Evolutionary conservation across 129 eudicot species (phyloP).

Genomic region (Flaveria linearis): DNA sequence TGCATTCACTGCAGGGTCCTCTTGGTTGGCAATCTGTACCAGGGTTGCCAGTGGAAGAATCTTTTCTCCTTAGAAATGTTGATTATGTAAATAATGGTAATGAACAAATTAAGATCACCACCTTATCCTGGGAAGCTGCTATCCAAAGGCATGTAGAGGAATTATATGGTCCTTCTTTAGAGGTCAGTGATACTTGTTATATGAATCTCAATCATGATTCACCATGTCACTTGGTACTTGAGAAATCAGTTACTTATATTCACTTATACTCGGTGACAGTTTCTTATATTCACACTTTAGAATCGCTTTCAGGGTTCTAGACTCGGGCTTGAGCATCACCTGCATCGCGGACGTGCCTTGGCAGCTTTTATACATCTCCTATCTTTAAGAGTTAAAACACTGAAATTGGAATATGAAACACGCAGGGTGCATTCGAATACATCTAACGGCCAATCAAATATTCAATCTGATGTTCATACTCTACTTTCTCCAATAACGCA

Average conservation of each 20-base stretch:
- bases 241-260: background rate
- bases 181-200: constrained; percentile 49
- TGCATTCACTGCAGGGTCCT: constrained; percentile 70
- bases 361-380: constrained; percentile 87
- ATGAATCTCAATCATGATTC: constrained; percentile 8
- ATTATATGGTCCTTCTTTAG: constrained; percentile 62
- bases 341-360: constrained; percentile 96
- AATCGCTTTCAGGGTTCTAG: constrained; percentile 63
- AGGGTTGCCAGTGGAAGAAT: constrained; percentile 66
- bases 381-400: constrained; percentile 57
- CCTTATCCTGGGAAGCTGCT: constrained; percentile 92
- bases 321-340: constrained; percentile 87
- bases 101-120: constrained; percentile 61
- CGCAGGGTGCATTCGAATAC: constrained; percentile 47
- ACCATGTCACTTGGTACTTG: constrained; percentile 15
- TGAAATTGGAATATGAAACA: constrained; percentile 51
- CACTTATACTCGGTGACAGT: background rate
- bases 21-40: constrained; percentile 86
- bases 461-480: constrained; percentile 79
- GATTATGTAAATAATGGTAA: constrained; percentile 51
- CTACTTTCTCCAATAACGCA: constrained; percentile 70
- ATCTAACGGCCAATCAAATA: constrained; percentile 65
- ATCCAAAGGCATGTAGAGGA: constrained; percentile 82
- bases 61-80: constrained; percentile 51
- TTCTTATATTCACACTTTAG: constrained; percentile 23